A percentile compares a stretch with the other conserved stretches of the same genome.
Conservation (phyloP, 176 grass and related monocot genomes). For the Eleusine coracana region DNA sequence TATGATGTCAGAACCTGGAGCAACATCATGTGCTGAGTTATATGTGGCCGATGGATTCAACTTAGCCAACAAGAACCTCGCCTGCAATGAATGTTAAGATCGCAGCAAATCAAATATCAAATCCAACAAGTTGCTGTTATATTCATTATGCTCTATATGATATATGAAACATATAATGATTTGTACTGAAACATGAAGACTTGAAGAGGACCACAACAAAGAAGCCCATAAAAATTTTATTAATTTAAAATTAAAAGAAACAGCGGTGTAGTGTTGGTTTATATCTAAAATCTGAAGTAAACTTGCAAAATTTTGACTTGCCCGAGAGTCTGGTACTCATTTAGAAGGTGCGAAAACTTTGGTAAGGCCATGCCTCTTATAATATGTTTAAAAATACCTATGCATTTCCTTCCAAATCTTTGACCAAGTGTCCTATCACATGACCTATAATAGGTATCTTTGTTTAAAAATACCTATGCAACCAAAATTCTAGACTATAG, state of each 20-base stretch:
- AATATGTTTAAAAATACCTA: neutral
- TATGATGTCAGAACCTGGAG: conserved; percentile 93
- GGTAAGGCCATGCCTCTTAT: neutral
- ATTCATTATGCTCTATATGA: neutral
- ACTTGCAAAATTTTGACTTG: neutral
- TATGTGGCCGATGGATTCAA: conserved; percentile 96
- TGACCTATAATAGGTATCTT: too few relatives aligned
- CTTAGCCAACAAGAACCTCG: conserved; percentile 95
- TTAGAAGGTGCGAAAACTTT: neutral
- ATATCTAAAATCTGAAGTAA: neutral
- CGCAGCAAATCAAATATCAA: neutral
- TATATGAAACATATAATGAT: neutral
- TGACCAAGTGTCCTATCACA: neutral
- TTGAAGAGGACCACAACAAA: neutral
- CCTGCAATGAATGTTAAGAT: conserved; percentile 49
- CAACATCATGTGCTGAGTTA: conserved; percentile 76
- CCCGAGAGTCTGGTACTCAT: neutral
- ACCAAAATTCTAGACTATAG: neutral
- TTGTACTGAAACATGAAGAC: neutral
- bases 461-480: neutral
- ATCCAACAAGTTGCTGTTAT: conserved; percentile 3
- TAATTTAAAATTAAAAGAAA: neutral
- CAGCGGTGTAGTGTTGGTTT: neutral
- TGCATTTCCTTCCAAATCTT: neutral
- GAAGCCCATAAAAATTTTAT: neutral